Base-by-base conservation (phyloP, 108 stramenopile species). In the Cylindrotheca fusiformis region DNA sequence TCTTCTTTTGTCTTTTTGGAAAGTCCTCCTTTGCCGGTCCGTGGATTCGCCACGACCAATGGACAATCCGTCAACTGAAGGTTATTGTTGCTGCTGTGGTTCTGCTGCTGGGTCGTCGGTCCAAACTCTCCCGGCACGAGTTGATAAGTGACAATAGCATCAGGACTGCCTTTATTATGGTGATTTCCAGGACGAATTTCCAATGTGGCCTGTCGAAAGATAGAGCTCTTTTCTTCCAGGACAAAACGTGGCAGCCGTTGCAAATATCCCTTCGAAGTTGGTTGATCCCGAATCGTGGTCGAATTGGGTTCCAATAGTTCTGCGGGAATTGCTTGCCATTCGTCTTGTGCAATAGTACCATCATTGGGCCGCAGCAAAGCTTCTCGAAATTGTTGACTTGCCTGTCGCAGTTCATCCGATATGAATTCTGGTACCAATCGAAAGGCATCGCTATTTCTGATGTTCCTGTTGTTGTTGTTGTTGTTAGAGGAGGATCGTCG, bases 1-100 rank as follows among this genome's bases (percentile, higher is more conserved):
- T 45, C 12, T 18, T 50, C 19, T 21, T 48, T 63, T 47, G 55
- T 55, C 26, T 51, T 55, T 58, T 56, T 33, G 30, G 26, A 49
- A 18, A 77, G 32, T 17, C 71, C 74, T 3, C 77, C 82, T 44
- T 72, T 75, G 8, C 69, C 82, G 6, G 82, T 78, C 55, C 48
- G 23, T 5, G 77, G 74, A 1, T 53, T 36, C 2, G 74, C 77
- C 36, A 78, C 0, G 1, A 78, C 52, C 47, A 78, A 31, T 0
- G 19, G 3, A 4, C 41, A 56, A 19, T 56, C 46, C 48, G 52
- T 45, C 28, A 71, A 51, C 24, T 30, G 17, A 23, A 19, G 1
- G 20, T 14, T 18, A 36, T 63, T 10, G n/a, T n/a, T n/a, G n/a
- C n/a, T n/a, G n/a, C n/a, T n/a, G n/a, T n/a, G n/a, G n/a, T n/a